A percentile compares a stretch with the other conserved stretches of the same genome.
phyloP scores from a whole-genome alignment of 2,329 filamentous ascomycete species.

The Beauveria rudraprayagi region DNA sequence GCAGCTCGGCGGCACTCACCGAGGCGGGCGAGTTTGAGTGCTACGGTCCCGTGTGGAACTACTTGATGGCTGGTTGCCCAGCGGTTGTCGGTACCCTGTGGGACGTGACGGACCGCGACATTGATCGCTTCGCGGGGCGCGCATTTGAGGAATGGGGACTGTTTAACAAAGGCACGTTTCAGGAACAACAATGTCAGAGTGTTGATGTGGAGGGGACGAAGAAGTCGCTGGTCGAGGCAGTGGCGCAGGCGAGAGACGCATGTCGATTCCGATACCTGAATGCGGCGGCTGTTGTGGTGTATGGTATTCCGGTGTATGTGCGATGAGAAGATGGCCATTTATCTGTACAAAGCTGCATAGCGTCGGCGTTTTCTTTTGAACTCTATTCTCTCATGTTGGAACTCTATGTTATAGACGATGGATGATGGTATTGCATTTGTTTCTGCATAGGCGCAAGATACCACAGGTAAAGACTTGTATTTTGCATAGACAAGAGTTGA shows the following conservation, averaged over 20 bases:
- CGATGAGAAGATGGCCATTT: neutral
- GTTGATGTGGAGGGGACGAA: slow-evolving; percentile 14
- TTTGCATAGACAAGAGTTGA: neutral
- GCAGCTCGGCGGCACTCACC: slow-evolving; percentile 70
- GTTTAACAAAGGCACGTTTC: slow-evolving; percentile 40
- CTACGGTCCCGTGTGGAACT: slow-evolving; percentile 84
- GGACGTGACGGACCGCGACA: slow-evolving; percentile 97
- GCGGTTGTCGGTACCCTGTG: slow-evolving; percentile 88
- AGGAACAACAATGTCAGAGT: slow-evolving; percentile 23
- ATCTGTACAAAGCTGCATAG: slow-evolving; percentile 2
- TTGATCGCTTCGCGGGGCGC: slow-evolving; percentile 79
- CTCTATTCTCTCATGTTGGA: too few species aligned
- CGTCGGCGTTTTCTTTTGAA: neutral
- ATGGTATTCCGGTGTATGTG: slow-evolving; percentile 88
- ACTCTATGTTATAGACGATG: neutral
- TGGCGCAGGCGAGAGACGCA: slow-evolving; percentile 64
- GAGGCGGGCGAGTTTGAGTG: slow-evolving; percentile 84
- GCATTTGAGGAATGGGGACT: slow-evolving; percentile 85
- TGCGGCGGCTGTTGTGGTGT: slow-evolving; percentile 86
- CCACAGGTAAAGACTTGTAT: neutral
- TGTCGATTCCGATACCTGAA: slow-evolving; percentile 89
- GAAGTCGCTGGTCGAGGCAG: slow-evolving; percentile 62
- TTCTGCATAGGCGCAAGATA: slow-evolving; percentile 3
- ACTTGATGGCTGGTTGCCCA: slow-evolving; percentile 79
- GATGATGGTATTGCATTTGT: neutral